These are phyloP conservation scores for Cladosporium sp. DNA, from an alignment of 2,329 filamentous ascomycete genomes.

Conservation along the genomic window DNA sequence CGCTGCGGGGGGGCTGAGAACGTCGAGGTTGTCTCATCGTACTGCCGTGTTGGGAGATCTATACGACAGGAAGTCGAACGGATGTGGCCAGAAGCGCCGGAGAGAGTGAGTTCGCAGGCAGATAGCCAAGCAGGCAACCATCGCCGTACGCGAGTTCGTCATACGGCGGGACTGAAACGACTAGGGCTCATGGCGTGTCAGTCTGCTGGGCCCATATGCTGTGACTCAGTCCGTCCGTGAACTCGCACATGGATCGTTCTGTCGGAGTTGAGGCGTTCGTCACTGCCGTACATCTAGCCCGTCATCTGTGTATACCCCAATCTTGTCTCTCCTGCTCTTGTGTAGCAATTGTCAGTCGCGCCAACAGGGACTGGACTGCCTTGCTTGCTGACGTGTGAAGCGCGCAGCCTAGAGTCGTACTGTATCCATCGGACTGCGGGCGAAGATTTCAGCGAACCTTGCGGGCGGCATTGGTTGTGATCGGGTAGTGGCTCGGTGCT, in stretches of 20 bases:
- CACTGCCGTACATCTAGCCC: too few relatives aligned
- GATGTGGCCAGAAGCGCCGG: neutral
- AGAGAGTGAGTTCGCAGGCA: neutral
- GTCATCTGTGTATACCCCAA: neutral
- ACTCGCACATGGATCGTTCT: neutral
- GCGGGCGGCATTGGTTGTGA: neutral
- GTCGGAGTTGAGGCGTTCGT: neutral
- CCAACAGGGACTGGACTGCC: too few relatives aligned
- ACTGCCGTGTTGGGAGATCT: neutral
- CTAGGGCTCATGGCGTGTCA: neutral
- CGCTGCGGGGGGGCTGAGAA: neutral
- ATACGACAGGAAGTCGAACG: neutral
- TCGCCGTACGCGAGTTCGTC: neutral
- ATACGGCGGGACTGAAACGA: neutral
- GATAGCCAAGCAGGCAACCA: conserved; percentile 2
- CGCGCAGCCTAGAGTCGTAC: neutral
- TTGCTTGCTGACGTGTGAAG: neutral
- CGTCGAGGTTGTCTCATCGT: neutral
- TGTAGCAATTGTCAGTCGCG: too few relatives aligned
- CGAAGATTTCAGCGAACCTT: neutral
- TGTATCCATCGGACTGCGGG: neutral
- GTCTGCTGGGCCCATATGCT: neutral
- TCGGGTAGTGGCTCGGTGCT: neutral
- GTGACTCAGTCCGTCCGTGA: neutral
- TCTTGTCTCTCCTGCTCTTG: neutral